Evolutionary conservation across 352 stramenopile species (phyloP).

Genomic region (Blastocystis hominis): DNA sequence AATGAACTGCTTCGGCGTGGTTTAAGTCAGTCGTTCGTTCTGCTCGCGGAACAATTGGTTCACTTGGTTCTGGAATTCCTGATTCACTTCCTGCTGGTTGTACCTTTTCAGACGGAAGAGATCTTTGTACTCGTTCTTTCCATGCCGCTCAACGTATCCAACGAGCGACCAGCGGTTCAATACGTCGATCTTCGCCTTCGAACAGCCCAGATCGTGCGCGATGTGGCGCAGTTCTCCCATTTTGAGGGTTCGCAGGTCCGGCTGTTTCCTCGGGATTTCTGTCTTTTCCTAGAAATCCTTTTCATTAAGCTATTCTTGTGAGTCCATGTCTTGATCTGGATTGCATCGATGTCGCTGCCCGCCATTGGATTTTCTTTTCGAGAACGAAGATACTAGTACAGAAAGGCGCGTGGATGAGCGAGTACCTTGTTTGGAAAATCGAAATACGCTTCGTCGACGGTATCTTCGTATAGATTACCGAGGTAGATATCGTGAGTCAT

Average conservation of each 20-base stretch:
- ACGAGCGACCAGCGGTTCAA: background rate
- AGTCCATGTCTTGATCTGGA: constrained; percentile 24
- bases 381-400: constrained; percentile 2
- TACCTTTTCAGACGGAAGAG: background rate
- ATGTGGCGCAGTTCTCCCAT: constrained; percentile 8
- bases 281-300: background rate
- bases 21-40: background rate
- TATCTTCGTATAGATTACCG: background rate
- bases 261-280: background rate
- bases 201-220: background rate
- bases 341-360: background rate
- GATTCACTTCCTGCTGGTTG: constrained; percentile 50
- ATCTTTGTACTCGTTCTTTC: background rate
- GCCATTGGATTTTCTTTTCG: constrained; percentile 4
- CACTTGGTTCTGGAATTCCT: constrained; percentile 40
- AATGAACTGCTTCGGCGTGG: too few species aligned
- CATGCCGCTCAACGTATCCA: constrained; percentile 1
- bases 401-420: background rate
- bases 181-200: background rate
- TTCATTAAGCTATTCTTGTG: background rate
- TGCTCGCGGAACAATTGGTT: constrained; percentile 3
- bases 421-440: constrained; percentile 15
- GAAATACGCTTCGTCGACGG: constrained; percentile 32
- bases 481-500: background rate
- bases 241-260: constrained; percentile 1